Conservation (phyloP, 1,284 basidiomycete genomes). For the Tilletia indica region DNA sequence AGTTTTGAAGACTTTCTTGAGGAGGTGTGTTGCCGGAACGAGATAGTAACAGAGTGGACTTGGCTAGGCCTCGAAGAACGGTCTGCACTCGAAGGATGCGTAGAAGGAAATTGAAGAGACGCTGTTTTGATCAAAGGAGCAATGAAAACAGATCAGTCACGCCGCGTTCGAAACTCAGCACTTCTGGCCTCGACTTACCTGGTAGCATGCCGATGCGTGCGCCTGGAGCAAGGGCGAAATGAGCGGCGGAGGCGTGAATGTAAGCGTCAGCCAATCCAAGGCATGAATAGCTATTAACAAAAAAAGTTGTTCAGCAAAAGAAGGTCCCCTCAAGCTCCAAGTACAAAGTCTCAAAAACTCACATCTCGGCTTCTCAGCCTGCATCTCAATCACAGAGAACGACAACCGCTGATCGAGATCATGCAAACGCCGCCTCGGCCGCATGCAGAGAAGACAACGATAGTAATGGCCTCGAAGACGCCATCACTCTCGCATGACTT, state of each 20-base stretch:
- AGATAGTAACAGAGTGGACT: too few relatives aligned
- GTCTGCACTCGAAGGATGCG: slow-evolving; percentile 36
- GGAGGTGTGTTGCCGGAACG: background rate
- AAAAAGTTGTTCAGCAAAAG: background rate
- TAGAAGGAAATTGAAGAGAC: slow-evolving; percentile 40
- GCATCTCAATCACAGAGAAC: slow-evolving; percentile 37
- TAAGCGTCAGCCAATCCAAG: slow-evolving; percentile 43
- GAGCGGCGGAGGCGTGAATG: slow-evolving; percentile 40
- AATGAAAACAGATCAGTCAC: background rate
- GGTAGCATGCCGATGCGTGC: slow-evolving; percentile 34
- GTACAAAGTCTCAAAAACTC: background rate
- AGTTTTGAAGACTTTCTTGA: slow-evolving; percentile 24
- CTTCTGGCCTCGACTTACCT: slow-evolving; percentile 13
- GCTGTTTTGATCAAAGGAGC: background rate
- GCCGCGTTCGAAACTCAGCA: background rate
- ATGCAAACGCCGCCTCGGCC: slow-evolving; percentile 29
- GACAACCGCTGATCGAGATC: slow-evolving; percentile 43
- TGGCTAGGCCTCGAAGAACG: slow-evolving; percentile 27
- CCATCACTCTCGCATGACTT: background rate
- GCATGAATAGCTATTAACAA: slow-evolving; percentile 31
- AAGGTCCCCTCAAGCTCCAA: background rate
- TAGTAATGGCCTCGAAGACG: background rate
- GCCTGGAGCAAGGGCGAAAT: slow-evolving; percentile 40
- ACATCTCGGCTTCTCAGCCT: background rate
- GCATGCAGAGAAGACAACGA: background rate